Base-by-base conservation (phyloP, 2,329 filamentous ascomycete genomes). In the Hypoxylon sp. region DNA sequence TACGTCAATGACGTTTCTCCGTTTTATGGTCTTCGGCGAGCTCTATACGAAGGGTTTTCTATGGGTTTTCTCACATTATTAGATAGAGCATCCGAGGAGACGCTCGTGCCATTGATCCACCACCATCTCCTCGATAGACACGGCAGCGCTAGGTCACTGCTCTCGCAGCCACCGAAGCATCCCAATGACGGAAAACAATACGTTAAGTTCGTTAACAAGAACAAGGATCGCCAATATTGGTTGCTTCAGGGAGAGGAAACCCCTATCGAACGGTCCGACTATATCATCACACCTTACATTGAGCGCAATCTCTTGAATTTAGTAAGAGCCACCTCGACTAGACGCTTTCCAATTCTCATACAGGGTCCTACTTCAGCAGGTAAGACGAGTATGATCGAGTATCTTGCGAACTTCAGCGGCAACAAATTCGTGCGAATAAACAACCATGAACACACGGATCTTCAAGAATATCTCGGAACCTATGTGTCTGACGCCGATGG, bases 321-420 rank as follows among this genome's bases (percentile, higher is more conserved):
- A 30, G 95, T 98, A 10, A 89, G 97, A 76, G 97, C 96, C 2
- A 94, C 94, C 14, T 98, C 95, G 0, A 99, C 95, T 3, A 85
- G 94, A 37, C 89, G 92, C 54, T 99, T 97, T 78, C 97, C 96
- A 0, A 93, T 99, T 54, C 85, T 99, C 8, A 92, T 99, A 20
- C 96, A 99, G 80, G 96, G 96, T 2, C 96, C 97, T 11, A 99
- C 96, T 0, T 99, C 97, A 4, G 93, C 95, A 11, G 96, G 96
- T 71, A 99, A 99, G 81, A 99, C 96, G 0, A 98, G 95, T 80
- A 99, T 99, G 96, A 97, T 99, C 46, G 95, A 98, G 80, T 98
- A 97, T 78, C 86, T 99, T 40, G 95, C 97, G n/a, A 96, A 97
- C 76, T 92, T 93, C 61, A 98, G 94, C 31, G 96, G 97, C 2